Conservation (phyloP, 495 filamentous ascomycete species). For the Symbiotaphrina buchneri region DNA sequence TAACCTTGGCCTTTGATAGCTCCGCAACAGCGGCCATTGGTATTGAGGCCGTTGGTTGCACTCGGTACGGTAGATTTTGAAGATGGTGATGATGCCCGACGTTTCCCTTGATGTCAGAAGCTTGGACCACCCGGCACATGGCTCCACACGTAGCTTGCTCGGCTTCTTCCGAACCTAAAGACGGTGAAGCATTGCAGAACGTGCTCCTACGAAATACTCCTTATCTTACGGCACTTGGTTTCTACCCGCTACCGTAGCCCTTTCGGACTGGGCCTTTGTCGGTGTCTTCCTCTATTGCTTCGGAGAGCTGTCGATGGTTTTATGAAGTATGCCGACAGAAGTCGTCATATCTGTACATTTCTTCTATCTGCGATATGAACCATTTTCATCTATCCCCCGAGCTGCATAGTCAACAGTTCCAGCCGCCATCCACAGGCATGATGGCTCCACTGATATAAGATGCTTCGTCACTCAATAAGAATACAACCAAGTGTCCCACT, state of each 20-base stretch:
- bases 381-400: too few relatives aligned
- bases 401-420: too few relatives aligned
- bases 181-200: neutral
- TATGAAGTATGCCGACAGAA: too few relatives aligned
- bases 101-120: neutral
- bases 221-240: neutral
- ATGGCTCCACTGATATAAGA: too few relatives aligned
- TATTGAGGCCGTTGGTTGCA: slow-evolving; percentile 5
- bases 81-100: slow-evolving; percentile 2
- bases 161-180: neutral
- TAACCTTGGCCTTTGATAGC: slow-evolving; percentile 22
- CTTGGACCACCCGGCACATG: neutral
- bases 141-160: neutral
- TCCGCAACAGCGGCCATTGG: slow-evolving; percentile 18
- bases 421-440: too few relatives aligned
- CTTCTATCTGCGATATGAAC: too few relatives aligned
- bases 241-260: neutral
- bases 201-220: too few relatives aligned
- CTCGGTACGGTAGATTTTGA: slow-evolving; percentile 4
- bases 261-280: neutral
- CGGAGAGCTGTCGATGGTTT: too few relatives aligned
- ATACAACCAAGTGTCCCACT: too few relatives aligned
- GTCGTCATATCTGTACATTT: too few relatives aligned
- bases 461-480: too few relatives aligned
- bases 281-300: neutral